Evolutionary conservation across 2,329 filamentous ascomycete species (phyloP).

Genomic region (Pleoardoris graminearum): DNA sequence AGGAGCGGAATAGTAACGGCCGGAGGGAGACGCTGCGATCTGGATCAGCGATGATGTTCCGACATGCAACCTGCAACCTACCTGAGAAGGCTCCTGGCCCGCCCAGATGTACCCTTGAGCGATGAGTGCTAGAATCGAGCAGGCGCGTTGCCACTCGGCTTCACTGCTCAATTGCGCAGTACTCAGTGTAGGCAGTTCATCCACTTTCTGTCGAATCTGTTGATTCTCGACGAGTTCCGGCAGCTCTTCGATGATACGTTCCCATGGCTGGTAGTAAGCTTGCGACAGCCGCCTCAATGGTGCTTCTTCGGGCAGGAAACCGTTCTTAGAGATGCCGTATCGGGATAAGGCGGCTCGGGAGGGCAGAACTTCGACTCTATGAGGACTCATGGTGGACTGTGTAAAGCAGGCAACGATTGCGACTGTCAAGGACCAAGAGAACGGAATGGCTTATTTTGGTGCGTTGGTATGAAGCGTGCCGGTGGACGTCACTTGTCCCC

Average conservation of each 20-base stretch:
- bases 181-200: conserved; percentile 73
- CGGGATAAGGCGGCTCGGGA: conserved; percentile 57
- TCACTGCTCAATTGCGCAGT: conserved; percentile 74
- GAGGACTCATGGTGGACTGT: conserved; percentile 31
- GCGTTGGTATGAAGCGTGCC: background rate
- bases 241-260: conserved; percentile 74
- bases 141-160: conserved; percentile 81
- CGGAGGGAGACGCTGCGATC: conserved; percentile 32
- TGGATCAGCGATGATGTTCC: conserved; percentile 13
- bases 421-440: background rate
- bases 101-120: conserved; percentile 83
- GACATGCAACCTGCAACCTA: conserved; percentile 40
- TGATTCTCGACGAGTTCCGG: conserved; percentile 76
- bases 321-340: conserved; percentile 77
- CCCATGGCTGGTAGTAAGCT: conserved; percentile 87
- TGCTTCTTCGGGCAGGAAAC: conserved; percentile 76
- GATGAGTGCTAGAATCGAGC: conserved; percentile 70
- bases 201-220: conserved; percentile 71
- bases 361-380: conserved; percentile 28
- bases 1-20: conserved; percentile 38
- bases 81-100: conserved; percentile 69
- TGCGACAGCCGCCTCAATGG: conserved; percentile 76
- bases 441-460: background rate
- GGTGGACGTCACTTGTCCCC: background rate
- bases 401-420: background rate